Conservation (phyloP, 352 stramenopile genomes). For the Pythium angustatum region DNA sequence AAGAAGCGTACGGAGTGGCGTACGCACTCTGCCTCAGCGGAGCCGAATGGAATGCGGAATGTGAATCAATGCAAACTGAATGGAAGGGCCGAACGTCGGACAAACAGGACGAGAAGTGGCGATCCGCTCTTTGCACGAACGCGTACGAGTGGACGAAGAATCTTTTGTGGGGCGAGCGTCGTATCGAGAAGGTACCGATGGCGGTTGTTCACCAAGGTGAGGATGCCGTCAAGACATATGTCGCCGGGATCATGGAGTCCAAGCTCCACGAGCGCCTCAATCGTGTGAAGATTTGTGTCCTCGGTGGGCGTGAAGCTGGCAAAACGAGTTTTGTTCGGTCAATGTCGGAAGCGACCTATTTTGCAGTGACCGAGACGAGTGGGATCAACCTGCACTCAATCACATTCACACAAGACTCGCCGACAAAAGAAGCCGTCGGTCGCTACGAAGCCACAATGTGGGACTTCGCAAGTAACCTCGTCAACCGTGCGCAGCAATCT, state of each 20-base stretch:
- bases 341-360: too few species aligned
- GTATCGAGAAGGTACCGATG: not conserved
- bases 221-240: not conserved
- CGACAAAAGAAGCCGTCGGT: too few species aligned
- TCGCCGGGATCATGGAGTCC: not conserved
- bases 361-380: too few species aligned
- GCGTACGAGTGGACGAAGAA: not conserved
- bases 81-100: too few species aligned
- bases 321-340: constrained; percentile 9
- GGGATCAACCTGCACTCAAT: not conserved
- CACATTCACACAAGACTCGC: not conserved
- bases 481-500: not conserved
- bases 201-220: not conserved
- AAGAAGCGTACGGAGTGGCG: not conserved
- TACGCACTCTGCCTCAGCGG: constrained; percentile 2
- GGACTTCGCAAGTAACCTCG: not conserved
- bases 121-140: not conserved
- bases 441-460: constrained; percentile 9
- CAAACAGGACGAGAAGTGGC: too few species aligned
- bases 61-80: not conserved
- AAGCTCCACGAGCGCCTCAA: constrained; percentile 1
- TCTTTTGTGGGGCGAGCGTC: not conserved
- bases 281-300: constrained; percentile 1
- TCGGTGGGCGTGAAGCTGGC: not conserved
- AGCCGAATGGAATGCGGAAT: not conserved